phyloP scores from a whole-genome alignment of 352 stramenopile species.

The Phytophthora meadii region DNA sequence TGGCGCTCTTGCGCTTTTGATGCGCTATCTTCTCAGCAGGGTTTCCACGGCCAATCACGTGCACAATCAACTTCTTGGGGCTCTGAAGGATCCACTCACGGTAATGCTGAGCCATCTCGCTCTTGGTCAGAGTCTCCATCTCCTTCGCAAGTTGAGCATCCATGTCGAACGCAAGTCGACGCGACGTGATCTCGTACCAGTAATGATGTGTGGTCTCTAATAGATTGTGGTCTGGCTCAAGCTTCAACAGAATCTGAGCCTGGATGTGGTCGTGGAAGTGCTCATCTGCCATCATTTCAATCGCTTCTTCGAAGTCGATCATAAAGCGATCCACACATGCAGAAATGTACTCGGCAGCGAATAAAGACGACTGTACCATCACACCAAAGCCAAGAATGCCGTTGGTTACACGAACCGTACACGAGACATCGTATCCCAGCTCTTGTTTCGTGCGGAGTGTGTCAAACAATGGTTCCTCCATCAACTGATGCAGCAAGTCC shows the following conservation, averaged over 20 bases:
- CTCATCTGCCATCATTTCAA: conserved; percentile 70
- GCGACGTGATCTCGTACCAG: conserved; percentile 84
- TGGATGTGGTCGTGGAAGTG: conserved; percentile 84
- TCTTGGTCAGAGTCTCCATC: conserved; percentile 73
- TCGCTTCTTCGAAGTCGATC: conserved; percentile 77
- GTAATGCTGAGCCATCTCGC: conserved; percentile 68
- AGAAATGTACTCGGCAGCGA: conserved; percentile 68
- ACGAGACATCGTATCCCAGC: conserved; percentile 91
- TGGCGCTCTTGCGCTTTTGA: conserved; percentile 41
- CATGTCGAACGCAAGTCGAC: conserved; percentile 78
- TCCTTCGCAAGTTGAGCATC: conserved; percentile 75
- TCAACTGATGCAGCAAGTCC: conserved; percentile 87
- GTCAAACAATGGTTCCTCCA: conserved; percentile 91
- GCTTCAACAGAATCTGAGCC: conserved; percentile 81
- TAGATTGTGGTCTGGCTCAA: conserved; percentile 85
- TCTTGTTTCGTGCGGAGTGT: conserved; percentile 90
- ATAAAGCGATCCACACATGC: conserved; percentile 78
- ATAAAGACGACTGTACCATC: conserved; percentile 84
- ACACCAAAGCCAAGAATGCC: conserved; percentile 86
- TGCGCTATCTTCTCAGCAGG: conserved; percentile 42
- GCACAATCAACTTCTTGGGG: conserved; percentile 71
- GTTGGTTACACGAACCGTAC: conserved; percentile 81
- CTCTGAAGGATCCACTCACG: conserved; percentile 65
- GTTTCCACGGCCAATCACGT: conserved; percentile 70
- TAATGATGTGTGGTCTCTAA: conserved; percentile 76